Evolutionary conservation across 192 early-diverging fungal genomes (phyloP), one percentile per base, ranked within the genome.

Genomic region (Chytriomyces sp.): DNA sequence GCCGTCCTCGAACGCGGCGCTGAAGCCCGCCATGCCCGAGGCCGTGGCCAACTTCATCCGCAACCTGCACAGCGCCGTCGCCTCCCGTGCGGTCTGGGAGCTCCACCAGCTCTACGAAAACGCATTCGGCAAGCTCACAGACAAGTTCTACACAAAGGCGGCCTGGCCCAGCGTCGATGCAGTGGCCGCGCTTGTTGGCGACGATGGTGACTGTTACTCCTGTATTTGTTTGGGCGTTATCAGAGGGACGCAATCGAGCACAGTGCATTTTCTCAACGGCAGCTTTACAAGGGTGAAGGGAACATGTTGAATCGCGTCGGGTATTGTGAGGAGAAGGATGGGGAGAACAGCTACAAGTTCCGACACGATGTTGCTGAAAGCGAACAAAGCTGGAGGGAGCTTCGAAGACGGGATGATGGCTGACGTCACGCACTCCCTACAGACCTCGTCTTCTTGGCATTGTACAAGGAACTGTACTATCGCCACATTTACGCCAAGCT

Each of bases 381-480:
- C n/a, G n/a, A n/a, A n/a, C n/a, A n/a, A n/a, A n/a, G n/a, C n/a
- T n/a, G n/a, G n/a, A n/a, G n/a, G n/a, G n/a, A n/a, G n/a, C n/a
- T n/a, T 49, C 44, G 44, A 49, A 49, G 14, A n/a, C 44, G 44
- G 44, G 44, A 14, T 49, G 44, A 49, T n/a, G n/a, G n/a, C 14
- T 49, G 14, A 49, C 55, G 22, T 14, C 30, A 12, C 17, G 33
- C 28, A 25, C 0, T 12, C 1, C 56, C 19, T 52, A n/a, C 73
- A 91, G 91, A 93, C 80, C 85, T 84, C 53, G 83, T 96, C 39
- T 96, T 98, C 73, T 80, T 96, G 77, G 94, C 93, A 39, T 84
- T 98, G 61, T 98, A 98, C 85, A 90, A 93, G 66, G 96, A 98
- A 81, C 80, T 98, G 64, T 96, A 95, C 86, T 98, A 93, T 85